phyloP scores from a whole-genome alignment of 2,329 filamentous ascomycete genomes.

The Sclerotinia nivalis region DNA sequence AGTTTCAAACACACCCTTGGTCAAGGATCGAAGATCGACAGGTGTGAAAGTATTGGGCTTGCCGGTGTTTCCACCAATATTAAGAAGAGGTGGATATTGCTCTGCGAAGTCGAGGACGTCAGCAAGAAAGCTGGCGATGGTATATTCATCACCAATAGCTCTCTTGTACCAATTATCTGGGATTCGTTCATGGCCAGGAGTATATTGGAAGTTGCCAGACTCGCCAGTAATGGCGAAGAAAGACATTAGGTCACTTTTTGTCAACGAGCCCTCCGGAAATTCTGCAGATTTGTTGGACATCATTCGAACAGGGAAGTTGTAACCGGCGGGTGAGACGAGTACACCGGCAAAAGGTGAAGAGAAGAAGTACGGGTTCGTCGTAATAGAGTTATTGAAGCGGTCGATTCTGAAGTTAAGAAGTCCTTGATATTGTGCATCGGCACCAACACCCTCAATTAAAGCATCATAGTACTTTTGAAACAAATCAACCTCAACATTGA shows the following conservation, averaged over 20 bases:
- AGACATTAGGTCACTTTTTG: constrained; percentile 39
- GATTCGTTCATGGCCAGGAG: constrained; percentile 17
- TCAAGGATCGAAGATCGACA: constrained; percentile 47
- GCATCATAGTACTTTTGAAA: constrained; percentile 19
- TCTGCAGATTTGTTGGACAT: constrained; percentile 36
- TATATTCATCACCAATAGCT: constrained; percentile 41
- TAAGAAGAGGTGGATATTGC: constrained; percentile 48
- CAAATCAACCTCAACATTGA: constrained; percentile 2
- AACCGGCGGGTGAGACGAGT: constrained; percentile 31
- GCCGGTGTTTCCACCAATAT: constrained; percentile 56
- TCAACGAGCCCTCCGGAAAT: constrained; percentile 44
- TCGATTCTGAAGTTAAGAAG: constrained; percentile 11
- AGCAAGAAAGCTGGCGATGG: constrained; percentile 43
- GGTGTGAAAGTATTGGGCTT: constrained; percentile 54
- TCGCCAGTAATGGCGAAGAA: constrained; percentile 37
- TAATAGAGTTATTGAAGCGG: constrained; percentile 6
- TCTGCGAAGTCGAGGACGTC: constrained; percentile 45
- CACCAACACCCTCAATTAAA: constrained; percentile 13
- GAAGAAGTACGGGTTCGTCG: constrained; percentile 54
- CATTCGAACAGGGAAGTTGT: constrained; percentile 35
- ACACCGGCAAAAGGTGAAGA: constrained; percentile 44
- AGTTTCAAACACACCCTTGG: constrained; percentile 48
- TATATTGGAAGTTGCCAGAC: constrained; percentile 23
- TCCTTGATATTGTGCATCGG: constrained; percentile 11
- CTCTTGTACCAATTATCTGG: constrained; percentile 23